These are phyloP conservation scores for Chaetomium sp. DNA, from an alignment of 2,329 filamentous ascomycete species.

Conservation along the genomic window DNA sequence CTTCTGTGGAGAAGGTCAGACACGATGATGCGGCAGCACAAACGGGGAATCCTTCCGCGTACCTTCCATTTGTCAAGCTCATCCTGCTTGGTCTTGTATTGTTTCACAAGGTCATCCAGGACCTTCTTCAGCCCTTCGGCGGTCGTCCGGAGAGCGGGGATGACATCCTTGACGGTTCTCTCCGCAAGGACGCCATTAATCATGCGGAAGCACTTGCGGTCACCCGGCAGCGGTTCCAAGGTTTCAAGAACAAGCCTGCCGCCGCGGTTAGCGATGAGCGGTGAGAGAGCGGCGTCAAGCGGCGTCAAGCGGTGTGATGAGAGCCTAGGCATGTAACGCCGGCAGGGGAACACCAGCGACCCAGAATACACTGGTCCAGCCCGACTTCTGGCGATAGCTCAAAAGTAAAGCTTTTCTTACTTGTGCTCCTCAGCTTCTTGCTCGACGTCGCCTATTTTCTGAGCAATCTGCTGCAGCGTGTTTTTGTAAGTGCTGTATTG, in stretches of 20 bases:
- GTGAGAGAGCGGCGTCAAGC: conserved; percentile 35
- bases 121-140: conserved; percentile 93
- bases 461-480: conserved; percentile 84
- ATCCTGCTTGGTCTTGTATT: conserved; percentile 92
- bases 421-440: conserved; percentile 98
- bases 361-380: background rate
- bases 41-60: conserved; percentile 38
- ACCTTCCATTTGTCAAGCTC: conserved; percentile 99
- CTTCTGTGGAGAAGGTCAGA: conserved; percentile 58
- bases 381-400: background rate
- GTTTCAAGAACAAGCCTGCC: conserved; percentile 90
- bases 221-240: conserved; percentile 74
- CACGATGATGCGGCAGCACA: conserved; percentile 5
- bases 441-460: conserved; percentile 97
- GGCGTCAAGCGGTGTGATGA: conserved; percentile 44
- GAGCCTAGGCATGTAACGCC: conserved; percentile 6
- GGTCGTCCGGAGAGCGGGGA: conserved; percentile 89
- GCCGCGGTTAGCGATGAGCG: conserved; percentile 32
- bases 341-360: background rate
- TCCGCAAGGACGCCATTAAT: conserved; percentile 97
- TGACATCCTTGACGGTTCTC: conserved; percentile 87
- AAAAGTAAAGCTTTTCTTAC: conserved; percentile 54
- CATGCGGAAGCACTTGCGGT: conserved; percentile 97
- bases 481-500: conserved; percentile 79
- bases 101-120: conserved; percentile 89